Evolutionary conservation across 2,329 filamentous ascomycete species (phyloP).

Genomic region (Epicoccum sorghinum): DNA sequence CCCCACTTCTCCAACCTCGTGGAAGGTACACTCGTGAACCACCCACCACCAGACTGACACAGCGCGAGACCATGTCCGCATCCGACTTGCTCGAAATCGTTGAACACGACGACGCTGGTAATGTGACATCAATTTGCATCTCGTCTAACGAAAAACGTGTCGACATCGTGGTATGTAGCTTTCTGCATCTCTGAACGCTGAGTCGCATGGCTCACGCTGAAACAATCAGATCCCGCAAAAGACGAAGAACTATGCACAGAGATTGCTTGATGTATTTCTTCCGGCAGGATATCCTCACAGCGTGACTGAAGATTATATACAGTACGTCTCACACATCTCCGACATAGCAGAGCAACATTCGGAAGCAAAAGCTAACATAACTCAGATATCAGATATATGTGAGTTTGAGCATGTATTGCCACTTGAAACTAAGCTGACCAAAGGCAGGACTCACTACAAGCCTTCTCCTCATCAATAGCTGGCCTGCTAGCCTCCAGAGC

Average conservation of each 20-base stretch:
- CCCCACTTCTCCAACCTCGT: constrained; percentile 2
- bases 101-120: constrained; percentile 59
- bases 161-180: constrained; percentile 53
- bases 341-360: not conserved
- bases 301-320: constrained; percentile 82
- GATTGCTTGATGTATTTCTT: constrained; percentile 74
- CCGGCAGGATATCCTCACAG: constrained; percentile 88
- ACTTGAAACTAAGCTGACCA: not conserved
- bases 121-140: constrained; percentile 57
- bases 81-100: constrained; percentile 19
- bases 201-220: too few species aligned
- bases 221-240: constrained; percentile 17
- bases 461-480: constrained; percentile 82
- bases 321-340: constrained; percentile 51
- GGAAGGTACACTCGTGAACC: not conserved
- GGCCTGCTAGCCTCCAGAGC: constrained; percentile 80
- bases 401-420: constrained; percentile 30
- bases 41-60: not conserved
- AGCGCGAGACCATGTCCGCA: constrained; percentile 10
- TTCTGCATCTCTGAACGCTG: too few species aligned
- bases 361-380: not conserved
- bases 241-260: constrained; percentile 41
- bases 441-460: constrained; percentile 75
- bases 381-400: constrained; percentile 72
- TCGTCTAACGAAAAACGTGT: constrained; percentile 49